Evolutionary conservation across 1,139 yeast species (phyloP).

Genomic region (Saccharomycopsis crataegensis): DNA sequence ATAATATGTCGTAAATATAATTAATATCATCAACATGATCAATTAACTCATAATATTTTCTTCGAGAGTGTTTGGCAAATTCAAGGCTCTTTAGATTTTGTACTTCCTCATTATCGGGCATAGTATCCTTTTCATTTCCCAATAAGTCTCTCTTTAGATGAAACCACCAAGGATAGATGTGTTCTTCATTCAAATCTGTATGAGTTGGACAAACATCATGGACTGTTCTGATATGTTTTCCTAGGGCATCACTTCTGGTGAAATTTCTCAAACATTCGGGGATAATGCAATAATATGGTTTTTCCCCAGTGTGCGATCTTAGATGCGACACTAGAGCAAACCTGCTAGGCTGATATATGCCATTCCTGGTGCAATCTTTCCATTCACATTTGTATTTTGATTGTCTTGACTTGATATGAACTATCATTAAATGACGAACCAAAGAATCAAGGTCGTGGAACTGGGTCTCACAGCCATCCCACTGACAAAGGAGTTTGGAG

Average conservation of each 20-base stretch:
- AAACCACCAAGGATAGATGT: slow-evolving; percentile 22
- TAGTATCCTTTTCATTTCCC: background rate
- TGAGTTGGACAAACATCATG: slow-evolving; percentile 41
- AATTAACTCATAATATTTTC: background rate
- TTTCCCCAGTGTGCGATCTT: slow-evolving; percentile 60
- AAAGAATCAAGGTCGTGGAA: slow-evolving; percentile 30
- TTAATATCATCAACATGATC: background rate
- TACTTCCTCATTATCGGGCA: background rate
- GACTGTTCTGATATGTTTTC: slow-evolving; percentile 55
- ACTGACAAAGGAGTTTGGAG: slow-evolving; percentile 26
- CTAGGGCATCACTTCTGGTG: slow-evolving; percentile 52
- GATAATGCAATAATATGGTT: slow-evolving; percentile 58
- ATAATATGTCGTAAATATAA: background rate
- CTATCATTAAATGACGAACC: slow-evolving; percentile 32
- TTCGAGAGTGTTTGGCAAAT: slow-evolving; percentile 3
- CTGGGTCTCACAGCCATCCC: slow-evolving; percentile 30
- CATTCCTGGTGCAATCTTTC: slow-evolving; percentile 51
- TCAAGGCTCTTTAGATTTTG: background rate
- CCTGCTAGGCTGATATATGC: slow-evolving; percentile 49
- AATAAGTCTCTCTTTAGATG: background rate
- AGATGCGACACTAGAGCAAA: slow-evolving; percentile 58
- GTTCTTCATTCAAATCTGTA: slow-evolving; percentile 14
- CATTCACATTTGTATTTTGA: slow-evolving; percentile 52
- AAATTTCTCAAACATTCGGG: slow-evolving; percentile 65
- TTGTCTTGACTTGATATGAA: slow-evolving; percentile 32